phyloP scores from a whole-genome alignment of 495 filamentous ascomycete genomes.

The Elasticomyces elasticus region DNA sequence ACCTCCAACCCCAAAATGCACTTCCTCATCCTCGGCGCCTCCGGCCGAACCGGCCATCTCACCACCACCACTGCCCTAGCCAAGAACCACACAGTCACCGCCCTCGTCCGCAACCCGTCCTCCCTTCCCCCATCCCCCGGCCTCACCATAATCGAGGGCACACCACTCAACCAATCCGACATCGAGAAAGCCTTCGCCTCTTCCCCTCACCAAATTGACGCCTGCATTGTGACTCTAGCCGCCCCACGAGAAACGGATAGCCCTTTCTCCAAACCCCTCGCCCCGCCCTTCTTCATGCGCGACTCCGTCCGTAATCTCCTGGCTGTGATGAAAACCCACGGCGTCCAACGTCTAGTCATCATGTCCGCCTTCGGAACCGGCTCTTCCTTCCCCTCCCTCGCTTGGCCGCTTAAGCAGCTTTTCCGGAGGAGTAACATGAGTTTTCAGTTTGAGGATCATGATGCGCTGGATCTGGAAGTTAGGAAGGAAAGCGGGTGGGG shows the following conservation, averaged over 20 bases:
- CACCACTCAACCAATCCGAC: constrained; percentile 31
- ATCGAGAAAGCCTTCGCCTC: constrained; percentile 31
- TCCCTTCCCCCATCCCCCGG: neutral
- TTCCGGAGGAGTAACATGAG: constrained; percentile 29
- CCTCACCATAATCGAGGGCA: constrained; percentile 33
- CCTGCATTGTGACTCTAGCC: constrained; percentile 33
- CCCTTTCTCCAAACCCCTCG: constrained; percentile 18
- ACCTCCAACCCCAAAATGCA: no score
- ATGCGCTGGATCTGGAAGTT: constrained; percentile 28
- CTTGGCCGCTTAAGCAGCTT: constrained; percentile 30
- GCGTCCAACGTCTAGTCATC: constrained; percentile 31
- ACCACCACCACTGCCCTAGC: constrained; percentile 35
- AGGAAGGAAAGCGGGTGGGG: constrained; percentile 16
- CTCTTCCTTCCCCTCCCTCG: constrained; percentile 26
- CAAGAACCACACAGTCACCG: constrained; percentile 35
- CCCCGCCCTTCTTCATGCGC: constrained; percentile 28
- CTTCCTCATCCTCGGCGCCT: constrained; percentile 37
- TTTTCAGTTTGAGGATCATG: constrained; percentile 32
- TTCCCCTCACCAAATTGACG: constrained; percentile 13
- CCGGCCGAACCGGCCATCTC: constrained; percentile 36
- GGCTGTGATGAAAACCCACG: constrained; percentile 32
- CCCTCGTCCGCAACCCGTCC: constrained; percentile 32
- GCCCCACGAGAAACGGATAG: constrained; percentile 26
- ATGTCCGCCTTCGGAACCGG: constrained; percentile 36
- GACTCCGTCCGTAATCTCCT: constrained; percentile 25